Evolutionary conservation across 164 flowering plant species (phyloP).

Genomic region (Amborella trichopoda): DNA sequence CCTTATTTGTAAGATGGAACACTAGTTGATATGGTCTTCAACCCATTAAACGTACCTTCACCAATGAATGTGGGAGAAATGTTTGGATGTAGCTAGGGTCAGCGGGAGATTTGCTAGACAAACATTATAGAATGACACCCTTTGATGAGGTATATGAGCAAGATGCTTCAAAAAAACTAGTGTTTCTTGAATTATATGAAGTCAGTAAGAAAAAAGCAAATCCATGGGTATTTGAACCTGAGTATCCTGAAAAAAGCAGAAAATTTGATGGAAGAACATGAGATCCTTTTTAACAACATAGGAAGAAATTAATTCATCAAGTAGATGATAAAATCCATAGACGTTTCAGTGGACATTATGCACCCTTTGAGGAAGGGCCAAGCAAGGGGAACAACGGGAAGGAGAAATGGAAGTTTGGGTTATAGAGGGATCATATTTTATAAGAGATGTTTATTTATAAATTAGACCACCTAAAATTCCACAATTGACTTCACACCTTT

Average conservation of each 20-base stretch:
- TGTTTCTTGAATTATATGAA: conserved; percentile 8
- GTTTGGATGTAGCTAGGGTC: not conserved
- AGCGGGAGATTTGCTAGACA: not conserved
- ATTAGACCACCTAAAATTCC: too few relatives aligned
- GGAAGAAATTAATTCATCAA: conserved; percentile 1
- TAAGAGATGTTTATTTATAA: too few relatives aligned
- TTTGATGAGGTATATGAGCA: conserved; percentile 15
- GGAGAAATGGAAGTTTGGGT: too few relatives aligned
- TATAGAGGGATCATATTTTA: too few relatives aligned
- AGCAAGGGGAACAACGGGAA: not conserved
- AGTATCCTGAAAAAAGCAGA: not conserved
- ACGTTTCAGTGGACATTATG: not conserved
- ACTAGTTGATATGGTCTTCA: conserved; percentile 3
- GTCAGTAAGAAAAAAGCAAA: conserved; percentile 3
- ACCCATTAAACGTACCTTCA: not conserved
- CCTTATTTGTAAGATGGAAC: conserved; percentile 3
- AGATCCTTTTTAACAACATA: conserved; percentile 2
- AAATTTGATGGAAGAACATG: conserved; percentile 1
- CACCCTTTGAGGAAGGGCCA: conserved; percentile 1
- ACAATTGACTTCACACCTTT: too few relatives aligned
- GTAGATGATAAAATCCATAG: conserved; percentile 1
- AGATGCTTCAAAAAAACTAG: conserved; percentile 9
- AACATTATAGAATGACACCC: too few relatives aligned
- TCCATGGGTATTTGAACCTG: conserved; percentile 3
- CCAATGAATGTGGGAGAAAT: not conserved